Evolutionary conservation across 2,329 filamentous ascomycete genomes (phyloP).

Genomic region (Pseudocercospora pini-densiflorae): DNA sequence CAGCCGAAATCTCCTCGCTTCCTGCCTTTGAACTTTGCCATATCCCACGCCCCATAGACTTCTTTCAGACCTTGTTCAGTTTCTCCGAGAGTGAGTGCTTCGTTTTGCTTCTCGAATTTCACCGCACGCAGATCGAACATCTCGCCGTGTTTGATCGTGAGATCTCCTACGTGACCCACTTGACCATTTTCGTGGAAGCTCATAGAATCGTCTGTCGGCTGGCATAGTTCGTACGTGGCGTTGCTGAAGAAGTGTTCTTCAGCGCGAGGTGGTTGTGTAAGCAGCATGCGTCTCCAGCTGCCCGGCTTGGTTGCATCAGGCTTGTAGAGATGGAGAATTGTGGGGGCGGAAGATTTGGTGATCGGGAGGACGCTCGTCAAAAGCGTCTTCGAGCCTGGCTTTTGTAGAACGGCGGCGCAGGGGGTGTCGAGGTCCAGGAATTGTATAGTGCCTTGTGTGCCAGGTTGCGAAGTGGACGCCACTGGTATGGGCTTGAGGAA

Average conservation of each 20-base stretch:
- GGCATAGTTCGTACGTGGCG: neutral
- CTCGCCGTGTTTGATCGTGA: neutral
- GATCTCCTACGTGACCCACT: neutral
- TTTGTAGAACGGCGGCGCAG: slow-evolving; percentile 4
- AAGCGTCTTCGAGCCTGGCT: neutral
- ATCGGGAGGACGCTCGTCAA: neutral
- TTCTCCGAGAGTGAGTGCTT: neutral
- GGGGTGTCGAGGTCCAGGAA: slow-evolving; percentile 8
- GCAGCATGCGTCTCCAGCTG: neutral
- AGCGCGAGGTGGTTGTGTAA: slow-evolving; percentile 6
- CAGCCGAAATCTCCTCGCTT: neutral
- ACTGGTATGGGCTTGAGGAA: slow-evolving; percentile 28
- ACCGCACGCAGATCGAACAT: slow-evolving; percentile 8
- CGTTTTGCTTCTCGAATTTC: neutral
- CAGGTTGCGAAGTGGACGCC: neutral
- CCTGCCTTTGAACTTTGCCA: neutral
- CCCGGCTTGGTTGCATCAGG: no score
- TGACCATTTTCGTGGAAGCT: neutral
- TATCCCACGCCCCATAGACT: neutral
- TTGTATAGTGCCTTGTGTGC: neutral
- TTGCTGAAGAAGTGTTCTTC: neutral
- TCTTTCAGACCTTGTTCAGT: neutral
- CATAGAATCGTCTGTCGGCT: neutral
- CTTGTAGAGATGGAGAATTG: neutral
- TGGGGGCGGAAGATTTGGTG: neutral